phyloP scores from a whole-genome alignment of 2,329 filamentous ascomycete genomes.

The Xylariaceae sp. region DNA sequence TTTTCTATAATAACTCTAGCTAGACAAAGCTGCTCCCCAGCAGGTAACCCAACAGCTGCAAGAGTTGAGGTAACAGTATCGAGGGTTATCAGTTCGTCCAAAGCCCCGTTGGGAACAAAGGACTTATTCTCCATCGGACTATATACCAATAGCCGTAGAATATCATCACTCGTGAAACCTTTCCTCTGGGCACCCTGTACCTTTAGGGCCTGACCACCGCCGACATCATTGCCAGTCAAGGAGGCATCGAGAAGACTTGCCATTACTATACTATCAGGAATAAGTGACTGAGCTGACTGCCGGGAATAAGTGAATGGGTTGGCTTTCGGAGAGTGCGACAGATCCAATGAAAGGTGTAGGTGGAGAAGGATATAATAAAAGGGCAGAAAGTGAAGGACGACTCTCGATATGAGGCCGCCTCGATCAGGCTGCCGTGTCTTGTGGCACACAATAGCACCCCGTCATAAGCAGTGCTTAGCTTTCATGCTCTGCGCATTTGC shows the following conservation, averaged over 20 bases:
- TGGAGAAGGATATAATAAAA: too few relatives aligned
- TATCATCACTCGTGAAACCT: slow-evolving; percentile 5
- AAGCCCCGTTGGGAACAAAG: neutral
- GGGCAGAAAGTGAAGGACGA: too few relatives aligned
- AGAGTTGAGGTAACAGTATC: neutral
- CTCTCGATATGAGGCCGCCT: too few relatives aligned
- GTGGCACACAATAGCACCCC: too few relatives aligned
- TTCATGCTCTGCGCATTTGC: too few relatives aligned
- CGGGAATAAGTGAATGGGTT: too few relatives aligned
- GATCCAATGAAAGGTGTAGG: too few relatives aligned
- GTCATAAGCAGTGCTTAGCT: too few relatives aligned
- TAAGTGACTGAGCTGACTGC: too few relatives aligned
- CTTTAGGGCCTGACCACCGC: neutral
- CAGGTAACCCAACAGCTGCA: neutral
- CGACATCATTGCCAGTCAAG: neutral
- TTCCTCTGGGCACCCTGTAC: neutral
- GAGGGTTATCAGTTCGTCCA: slow-evolving; percentile 2
- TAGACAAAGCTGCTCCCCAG: neutral
- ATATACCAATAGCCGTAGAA: slow-evolving; percentile 1
- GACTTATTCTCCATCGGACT: slow-evolving; percentile 5
- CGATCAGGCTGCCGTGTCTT: too few relatives aligned
- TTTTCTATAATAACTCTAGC: neutral
- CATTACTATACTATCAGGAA: neutral
- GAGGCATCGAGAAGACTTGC: neutral
- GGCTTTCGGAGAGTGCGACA: too few relatives aligned